Percentiles rank a stretch among this genome's conserved stretches.
Evolutionary conservation across 2,329 filamentous ascomycete species (phyloP).

Genomic region (Exophiala aquamarina): DNA sequence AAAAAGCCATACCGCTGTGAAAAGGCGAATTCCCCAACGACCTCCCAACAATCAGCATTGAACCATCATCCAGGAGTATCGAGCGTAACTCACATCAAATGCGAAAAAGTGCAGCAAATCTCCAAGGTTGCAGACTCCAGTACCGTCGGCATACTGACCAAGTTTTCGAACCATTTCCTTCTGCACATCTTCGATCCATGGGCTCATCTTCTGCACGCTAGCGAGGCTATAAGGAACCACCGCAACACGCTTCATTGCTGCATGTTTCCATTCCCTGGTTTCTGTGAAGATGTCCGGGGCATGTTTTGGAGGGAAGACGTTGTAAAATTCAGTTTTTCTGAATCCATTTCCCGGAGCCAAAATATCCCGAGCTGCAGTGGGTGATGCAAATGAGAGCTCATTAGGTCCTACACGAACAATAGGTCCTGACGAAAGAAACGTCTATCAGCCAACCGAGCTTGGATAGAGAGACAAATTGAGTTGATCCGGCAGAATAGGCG

Average conservation of each 20-base stretch:
- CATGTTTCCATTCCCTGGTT: slow-evolving; percentile 54
- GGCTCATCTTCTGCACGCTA: slow-evolving; percentile 24
- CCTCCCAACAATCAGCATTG: too few species aligned
- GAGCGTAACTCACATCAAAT: slow-evolving; percentile 39
- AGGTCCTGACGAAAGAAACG: slow-evolving; percentile 23
- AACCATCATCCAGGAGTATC: too few species aligned
- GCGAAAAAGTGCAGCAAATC: slow-evolving; percentile 35
- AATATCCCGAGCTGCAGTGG: slow-evolving; percentile 45
- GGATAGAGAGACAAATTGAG: too few species aligned
- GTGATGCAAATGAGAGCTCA: slow-evolving; percentile 49
- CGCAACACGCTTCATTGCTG: slow-evolving; percentile 52
- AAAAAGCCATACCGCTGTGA: slow-evolving; percentile 51
- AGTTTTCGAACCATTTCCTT: slow-evolving; percentile 41
- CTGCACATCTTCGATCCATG: slow-evolving; percentile 18
- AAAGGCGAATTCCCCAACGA: slow-evolving; percentile 35
- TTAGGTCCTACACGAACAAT: slow-evolving; percentile 47
- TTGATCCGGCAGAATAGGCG: too few species aligned
- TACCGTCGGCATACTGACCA: slow-evolving; percentile 36
- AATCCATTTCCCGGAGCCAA: slow-evolving; percentile 52
- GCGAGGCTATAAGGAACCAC: slow-evolving; percentile 30
- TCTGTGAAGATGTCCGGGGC: slow-evolving; percentile 61
- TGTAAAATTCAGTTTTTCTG: slow-evolving; percentile 54
- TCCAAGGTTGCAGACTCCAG: slow-evolving; percentile 37
- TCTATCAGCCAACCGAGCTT: too few species aligned
- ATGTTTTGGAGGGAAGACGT: slow-evolving; percentile 55